Evolutionary conservation across 202 grass and related monocot species (phyloP), one percentile per base, ranked within the genome.

Genomic region (Schoenoplectus tabernaemontani): DNA sequence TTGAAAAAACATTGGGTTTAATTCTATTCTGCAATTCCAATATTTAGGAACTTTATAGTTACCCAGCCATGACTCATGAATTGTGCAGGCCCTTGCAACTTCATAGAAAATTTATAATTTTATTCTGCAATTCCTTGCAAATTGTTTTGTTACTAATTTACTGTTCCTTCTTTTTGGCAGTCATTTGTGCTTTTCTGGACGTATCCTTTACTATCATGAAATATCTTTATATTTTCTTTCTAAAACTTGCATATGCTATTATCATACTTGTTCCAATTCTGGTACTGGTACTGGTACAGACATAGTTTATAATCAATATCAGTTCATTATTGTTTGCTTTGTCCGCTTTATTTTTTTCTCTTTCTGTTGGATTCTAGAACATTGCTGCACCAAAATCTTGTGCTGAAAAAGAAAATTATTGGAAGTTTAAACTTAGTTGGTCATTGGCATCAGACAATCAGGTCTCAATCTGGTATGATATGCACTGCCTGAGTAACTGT

Each of bases 141-240:
- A 38, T 5, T 79, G 9, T 30, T 30, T 46, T 79, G 26, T 36
- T 75, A 19, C 8, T 79, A 50, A 80, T 44, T 19, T 51, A 43
- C 15, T 41, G 4, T 68, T 59, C 5, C 30, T 78, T 81, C 17
- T 12, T 9, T 66, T 78, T 85, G 90, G 85, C 93, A 97, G 90
- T 93, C 90, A n/a, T 97, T 97, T 59, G 88, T 93, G 88, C 76
- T 93, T 32, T 97, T 93, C 81, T 97, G 90, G 93, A 81, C 88
- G 90, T 97, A 97, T 93, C 93, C 93, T 97, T 85, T 86, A n/a
- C 73, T 82, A 57, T 23, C 58, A 61, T 60, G 77, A 88, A 57
- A 30, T 9, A 82, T 82, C 53, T 30, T 53, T 9, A 11, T 43
- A 8, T 83, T 85, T 76, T 85, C 47, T 67, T 64, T 62, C 38